Conservation (phyloP, 305 asterid species). For the Fraxinus albicans region DNA sequence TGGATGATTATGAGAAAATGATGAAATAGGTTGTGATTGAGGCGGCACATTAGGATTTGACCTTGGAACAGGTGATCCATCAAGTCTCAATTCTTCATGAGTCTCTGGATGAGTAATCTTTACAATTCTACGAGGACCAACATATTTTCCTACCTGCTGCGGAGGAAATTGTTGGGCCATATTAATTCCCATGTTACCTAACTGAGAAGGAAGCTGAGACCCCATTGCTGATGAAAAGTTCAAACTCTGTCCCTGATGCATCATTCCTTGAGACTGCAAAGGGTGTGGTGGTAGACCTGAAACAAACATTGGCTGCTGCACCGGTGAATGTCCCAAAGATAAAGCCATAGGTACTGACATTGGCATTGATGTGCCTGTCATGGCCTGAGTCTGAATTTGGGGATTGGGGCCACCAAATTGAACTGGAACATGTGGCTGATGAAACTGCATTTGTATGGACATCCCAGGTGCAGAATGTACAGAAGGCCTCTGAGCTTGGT, state of each 20-base stretch:
- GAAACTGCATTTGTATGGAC: constrained; percentile 61
- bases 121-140: constrained; percentile 58
- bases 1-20: constrained; percentile 44
- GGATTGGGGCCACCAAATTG: constrained; percentile 74
- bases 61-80: constrained; percentile 56
- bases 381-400: constrained; percentile 62
- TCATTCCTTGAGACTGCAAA: constrained; percentile 74
- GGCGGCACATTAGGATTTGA: constrained; percentile 40
- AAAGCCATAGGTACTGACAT: constrained; percentile 49
- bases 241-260: constrained; percentile 71
- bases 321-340: constrained; percentile 58
- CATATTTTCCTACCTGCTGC: constrained; percentile 53
- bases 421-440: constrained; percentile 56
- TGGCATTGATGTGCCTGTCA: constrained; percentile 55
- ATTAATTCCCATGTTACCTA: constrained; percentile 71
- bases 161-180: constrained; percentile 63
- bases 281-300: constrained; percentile 72
- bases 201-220: constrained; percentile 61
- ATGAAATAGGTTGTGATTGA: neutral
- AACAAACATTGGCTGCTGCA: constrained; percentile 67
- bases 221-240: constrained; percentile 67
- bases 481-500: constrained; percentile 61
- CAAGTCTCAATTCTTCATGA: constrained; percentile 81
- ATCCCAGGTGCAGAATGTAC: constrained; percentile 49
- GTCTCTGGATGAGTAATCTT: constrained; percentile 90